Evolutionary conservation across 139 green algal species (phyloP).

Genomic region (Cymbomonas tetramitiformis): DNA sequence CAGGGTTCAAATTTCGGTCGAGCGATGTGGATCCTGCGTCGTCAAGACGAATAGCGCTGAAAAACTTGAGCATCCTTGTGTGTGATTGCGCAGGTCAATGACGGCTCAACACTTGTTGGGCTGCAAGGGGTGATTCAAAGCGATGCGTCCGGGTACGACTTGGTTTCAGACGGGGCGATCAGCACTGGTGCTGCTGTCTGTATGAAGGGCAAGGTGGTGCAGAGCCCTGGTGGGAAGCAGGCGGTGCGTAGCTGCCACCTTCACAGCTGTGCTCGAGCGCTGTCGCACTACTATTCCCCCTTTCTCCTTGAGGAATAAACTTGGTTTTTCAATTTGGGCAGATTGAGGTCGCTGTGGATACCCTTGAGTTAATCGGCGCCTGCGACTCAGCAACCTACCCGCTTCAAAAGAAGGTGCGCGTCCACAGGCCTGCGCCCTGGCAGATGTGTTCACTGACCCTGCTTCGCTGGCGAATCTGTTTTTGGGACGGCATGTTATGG

Average conservation of each 20-base stretch:
- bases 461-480: too few relatives aligned
- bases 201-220: constrained; percentile 63
- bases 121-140: constrained; percentile 20
- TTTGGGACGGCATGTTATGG: too few relatives aligned
- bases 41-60: neutral
- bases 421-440: too few relatives aligned
- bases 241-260: constrained; percentile 8
- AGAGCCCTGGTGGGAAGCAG: constrained; percentile 75
- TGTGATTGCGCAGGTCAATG: constrained; percentile 81
- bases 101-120: constrained; percentile 53
- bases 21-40: too few relatives aligned
- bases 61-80: constrained; percentile 37
- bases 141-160: neutral
- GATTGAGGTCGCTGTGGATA: constrained; percentile 5
- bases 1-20: too few relatives aligned
- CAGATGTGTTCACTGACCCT: too few relatives aligned
- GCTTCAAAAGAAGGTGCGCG: constrained; percentile 94
- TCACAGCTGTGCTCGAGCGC: neutral
- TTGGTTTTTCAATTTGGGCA: too few relatives aligned
- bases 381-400: constrained; percentile 56
- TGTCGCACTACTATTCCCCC: neutral
- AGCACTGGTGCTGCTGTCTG: constrained; percentile 72
- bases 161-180: constrained; percentile 25
- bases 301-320: neutral
- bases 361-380: constrained; percentile 10